phyloP scores from a whole-genome alignment of 1,284 basidiomycete species.

The Coniferiporia sulphurascens region DNA sequence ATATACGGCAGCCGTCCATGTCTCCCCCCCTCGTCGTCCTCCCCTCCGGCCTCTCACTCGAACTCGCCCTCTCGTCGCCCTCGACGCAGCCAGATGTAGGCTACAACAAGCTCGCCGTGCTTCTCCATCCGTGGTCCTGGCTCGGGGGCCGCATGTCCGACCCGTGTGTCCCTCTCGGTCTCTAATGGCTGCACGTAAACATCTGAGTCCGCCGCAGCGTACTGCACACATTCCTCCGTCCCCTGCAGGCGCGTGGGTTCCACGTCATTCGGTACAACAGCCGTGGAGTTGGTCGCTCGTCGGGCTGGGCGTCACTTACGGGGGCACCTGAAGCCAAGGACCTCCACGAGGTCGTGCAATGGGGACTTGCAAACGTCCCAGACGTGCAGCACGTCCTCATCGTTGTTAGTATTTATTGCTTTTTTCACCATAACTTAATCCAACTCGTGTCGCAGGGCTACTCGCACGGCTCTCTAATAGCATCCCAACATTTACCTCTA shows the following conservation, averaged over 20 bases:
- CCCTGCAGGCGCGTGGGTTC: slow-evolving; percentile 43
- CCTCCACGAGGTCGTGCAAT: slow-evolving; percentile 53
- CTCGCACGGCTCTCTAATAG: slow-evolving; percentile 72
- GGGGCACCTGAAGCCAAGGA: slow-evolving; percentile 65
- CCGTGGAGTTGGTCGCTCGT: slow-evolving; percentile 67
- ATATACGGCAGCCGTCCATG: not conserved
- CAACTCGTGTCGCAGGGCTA: slow-evolving; percentile 52
- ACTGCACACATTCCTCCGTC: slow-evolving; percentile 29
- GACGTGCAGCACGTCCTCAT: slow-evolving; percentile 46
- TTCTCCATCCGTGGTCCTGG: slow-evolving; percentile 76
- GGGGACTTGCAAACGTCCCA: slow-evolving; percentile 43
- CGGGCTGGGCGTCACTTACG: slow-evolving; percentile 65
- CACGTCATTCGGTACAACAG: slow-evolving; percentile 69
- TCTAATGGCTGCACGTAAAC: not conserved
- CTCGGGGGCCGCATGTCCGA: slow-evolving; percentile 71
- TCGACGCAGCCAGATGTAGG: not conserved
- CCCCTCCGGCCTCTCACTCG: slow-evolving; percentile 12
- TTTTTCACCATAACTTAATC: slow-evolving; percentile 9
- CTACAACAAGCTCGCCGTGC: slow-evolving; percentile 47
- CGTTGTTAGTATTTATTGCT: slow-evolving; percentile 37
- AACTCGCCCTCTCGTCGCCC: not conserved
- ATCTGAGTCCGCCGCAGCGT: slow-evolving; percentile 28
- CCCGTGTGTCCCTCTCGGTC: slow-evolving; percentile 44
- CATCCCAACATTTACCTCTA: slow-evolving; percentile 54
- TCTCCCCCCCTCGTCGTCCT: not conserved